These are phyloP conservation scores for Macrotyloma uniflorum DNA, from an alignment of 306 rosid species.

Conservation along the genomic window DNA sequence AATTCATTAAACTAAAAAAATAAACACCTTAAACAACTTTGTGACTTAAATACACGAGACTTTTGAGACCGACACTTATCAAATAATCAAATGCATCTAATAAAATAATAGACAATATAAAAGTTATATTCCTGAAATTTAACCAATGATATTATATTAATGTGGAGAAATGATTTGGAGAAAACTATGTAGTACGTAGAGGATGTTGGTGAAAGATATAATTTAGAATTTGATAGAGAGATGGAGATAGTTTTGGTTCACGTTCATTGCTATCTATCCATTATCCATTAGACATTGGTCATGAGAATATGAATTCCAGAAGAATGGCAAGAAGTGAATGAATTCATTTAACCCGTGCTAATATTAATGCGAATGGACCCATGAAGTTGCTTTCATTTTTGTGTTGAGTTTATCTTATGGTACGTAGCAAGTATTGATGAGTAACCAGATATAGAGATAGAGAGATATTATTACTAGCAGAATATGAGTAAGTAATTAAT, in stretches of 20 bases:
- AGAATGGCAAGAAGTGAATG: no score
- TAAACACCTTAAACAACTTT: no score
- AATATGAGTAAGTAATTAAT: not conserved
- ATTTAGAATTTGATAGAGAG: not conserved
- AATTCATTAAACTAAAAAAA: no score
- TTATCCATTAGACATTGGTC: not conserved
- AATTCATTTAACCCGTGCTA: not conserved
- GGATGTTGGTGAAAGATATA: not conserved
- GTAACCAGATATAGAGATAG: not conserved
- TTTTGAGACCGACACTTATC: no score
- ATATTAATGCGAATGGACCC: slow-evolving; percentile 33
- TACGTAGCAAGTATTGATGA: not conserved
- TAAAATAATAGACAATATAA: no score
- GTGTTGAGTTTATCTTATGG: not conserved
- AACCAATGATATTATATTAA: not conserved
- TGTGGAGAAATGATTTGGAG: not conserved
- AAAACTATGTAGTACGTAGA: not conserved
- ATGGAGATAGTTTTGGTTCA: slow-evolving; percentile 18
- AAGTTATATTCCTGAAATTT: no score
- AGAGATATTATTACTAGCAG: not conserved
- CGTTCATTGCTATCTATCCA: not conserved
- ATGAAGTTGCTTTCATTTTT: not conserved
- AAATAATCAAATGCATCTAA: no score
- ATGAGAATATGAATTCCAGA: not conserved
- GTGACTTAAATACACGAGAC: no score